Base-by-base conservation (phyloP, 805 yeast species). In the Starmerella vitae region DNA sequence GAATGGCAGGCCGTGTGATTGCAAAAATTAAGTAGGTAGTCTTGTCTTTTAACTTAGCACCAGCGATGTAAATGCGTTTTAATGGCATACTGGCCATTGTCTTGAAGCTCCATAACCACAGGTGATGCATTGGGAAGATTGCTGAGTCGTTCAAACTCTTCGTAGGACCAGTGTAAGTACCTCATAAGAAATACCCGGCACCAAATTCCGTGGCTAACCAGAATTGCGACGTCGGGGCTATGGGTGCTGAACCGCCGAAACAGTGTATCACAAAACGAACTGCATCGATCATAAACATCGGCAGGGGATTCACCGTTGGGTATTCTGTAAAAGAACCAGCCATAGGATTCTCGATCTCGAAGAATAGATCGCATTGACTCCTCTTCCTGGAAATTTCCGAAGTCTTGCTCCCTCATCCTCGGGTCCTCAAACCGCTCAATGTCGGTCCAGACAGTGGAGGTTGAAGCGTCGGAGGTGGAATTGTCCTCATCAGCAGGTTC, bases 281-380 rank as follows among this genome's bases (percentile, higher is more conserved):
- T 81, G 45, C 86, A 78, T 34, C 96, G 66, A 59, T 86, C 95
- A 59, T 75, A 86, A 8, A 86, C 95, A 58, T 86, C 96, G 0
- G 96, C 96, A 0, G 95, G 96, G 51, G 91, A 78, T 58, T 86
- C 96, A 9, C 96, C 96, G 52, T 80, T 76, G 4, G 94, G 94
- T 22, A 86, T 86, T 39, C 96, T 61, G 57, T 80, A 86, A 58
- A 86, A 86, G 53, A 78, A 78, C 57, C 77, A 82, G 0, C 96
- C 96, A 60, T 86, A 86, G 45, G 74, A 72, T 0, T 93, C 86
- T 34, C 96, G 62, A 51, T 82, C 93, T 39, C 70, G 68, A 84
- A 94, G 78, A 25, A 84, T 78, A 48, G 67, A 65, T 48, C 77
- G 78, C 93, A 85, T 85, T 5, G 37, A 37, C 47, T 74, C 80